Percentiles rank a stretch among this genome's conserved stretches.
Evolutionary conservation across 441 rosid species (phyloP).

Genomic region (Manihot esculenta): DNA sequence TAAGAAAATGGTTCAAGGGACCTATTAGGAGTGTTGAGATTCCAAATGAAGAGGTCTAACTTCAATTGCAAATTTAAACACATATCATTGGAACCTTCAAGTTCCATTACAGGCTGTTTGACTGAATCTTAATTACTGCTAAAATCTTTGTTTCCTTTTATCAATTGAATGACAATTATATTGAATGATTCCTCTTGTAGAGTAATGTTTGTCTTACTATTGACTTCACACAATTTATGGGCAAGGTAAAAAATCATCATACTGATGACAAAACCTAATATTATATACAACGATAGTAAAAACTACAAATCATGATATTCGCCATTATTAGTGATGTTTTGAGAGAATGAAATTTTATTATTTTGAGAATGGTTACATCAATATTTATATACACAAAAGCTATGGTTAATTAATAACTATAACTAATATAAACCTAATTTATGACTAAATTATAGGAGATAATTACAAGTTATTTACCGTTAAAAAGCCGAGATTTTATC

Average conservation of each 20-base stretch:
- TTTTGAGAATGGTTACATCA: too few relatives aligned
- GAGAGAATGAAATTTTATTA: too few relatives aligned
- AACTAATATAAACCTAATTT: too few relatives aligned
- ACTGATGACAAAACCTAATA: background rate
- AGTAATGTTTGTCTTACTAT: background rate
- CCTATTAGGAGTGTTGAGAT: conserved; percentile 51
- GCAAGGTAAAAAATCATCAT: background rate
- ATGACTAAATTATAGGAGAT: too few relatives aligned
- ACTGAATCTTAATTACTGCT: too few relatives aligned
- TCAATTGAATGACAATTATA: too few relatives aligned
- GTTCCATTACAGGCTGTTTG: too few relatives aligned
- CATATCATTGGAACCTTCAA: background rate
- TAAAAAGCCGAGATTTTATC: too few relatives aligned
- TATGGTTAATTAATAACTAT: too few relatives aligned
- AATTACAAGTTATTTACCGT: too few relatives aligned
- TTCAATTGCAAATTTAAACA: background rate
- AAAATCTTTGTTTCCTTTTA: background rate
- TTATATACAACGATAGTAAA: background rate
- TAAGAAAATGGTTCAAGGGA: conserved; percentile 61
- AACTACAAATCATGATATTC: background rate
- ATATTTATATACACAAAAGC: too few relatives aligned
- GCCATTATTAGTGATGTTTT: too few relatives aligned
- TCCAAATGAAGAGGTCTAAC: conserved; percentile 29
- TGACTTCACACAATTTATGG: background rate
- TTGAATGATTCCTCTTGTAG: background rate